These are phyloP conservation scores for Teratosphaeria epicoccoides DNA, from an alignment of 2,329 filamentous ascomycete genomes.

Conservation along the genomic window DNA sequence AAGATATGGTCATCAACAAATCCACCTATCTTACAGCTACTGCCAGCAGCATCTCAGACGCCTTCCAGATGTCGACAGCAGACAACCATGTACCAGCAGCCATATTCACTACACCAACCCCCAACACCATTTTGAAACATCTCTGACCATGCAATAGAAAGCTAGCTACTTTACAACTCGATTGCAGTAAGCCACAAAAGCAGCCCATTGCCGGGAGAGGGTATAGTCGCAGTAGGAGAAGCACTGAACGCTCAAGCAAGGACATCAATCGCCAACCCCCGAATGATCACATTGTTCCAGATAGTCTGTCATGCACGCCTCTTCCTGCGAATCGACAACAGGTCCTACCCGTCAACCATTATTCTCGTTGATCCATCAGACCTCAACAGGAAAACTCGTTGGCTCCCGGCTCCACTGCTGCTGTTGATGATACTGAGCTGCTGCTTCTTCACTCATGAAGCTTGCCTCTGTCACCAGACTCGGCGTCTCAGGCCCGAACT, in stretches of 20 bases:
- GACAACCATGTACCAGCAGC: not conserved
- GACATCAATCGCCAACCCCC: not conserved
- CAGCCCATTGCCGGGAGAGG: not conserved
- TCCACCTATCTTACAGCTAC: not conserved
- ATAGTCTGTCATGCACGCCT: too few relatives aligned
- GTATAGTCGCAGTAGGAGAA: not conserved
- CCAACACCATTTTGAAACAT: not conserved
- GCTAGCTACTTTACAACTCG: not conserved
- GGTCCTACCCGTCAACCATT: not conserved
- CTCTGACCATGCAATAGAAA: not conserved
- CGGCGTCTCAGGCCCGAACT: constrained; percentile 19
- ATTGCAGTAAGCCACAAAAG: not conserved
- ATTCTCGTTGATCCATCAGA: not conserved
- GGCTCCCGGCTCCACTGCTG: constrained; percentile 8
- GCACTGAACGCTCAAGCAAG: not conserved
- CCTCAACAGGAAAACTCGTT: constrained; percentile 9
- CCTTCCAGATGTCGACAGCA: not conserved
- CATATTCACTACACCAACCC: not conserved
- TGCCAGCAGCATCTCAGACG: not conserved
- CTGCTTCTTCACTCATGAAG: constrained; percentile 17
- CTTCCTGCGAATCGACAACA: not conserved
- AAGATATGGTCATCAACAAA: not conserved
- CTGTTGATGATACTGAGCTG: constrained; percentile 6
- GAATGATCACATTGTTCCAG: not conserved
- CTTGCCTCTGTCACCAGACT: constrained; percentile 20